These are phyloP conservation scores for Hemisphaericaspora subhashii DNA, from an alignment of 1,139 yeast species.

Conservation along the genomic window DNA sequence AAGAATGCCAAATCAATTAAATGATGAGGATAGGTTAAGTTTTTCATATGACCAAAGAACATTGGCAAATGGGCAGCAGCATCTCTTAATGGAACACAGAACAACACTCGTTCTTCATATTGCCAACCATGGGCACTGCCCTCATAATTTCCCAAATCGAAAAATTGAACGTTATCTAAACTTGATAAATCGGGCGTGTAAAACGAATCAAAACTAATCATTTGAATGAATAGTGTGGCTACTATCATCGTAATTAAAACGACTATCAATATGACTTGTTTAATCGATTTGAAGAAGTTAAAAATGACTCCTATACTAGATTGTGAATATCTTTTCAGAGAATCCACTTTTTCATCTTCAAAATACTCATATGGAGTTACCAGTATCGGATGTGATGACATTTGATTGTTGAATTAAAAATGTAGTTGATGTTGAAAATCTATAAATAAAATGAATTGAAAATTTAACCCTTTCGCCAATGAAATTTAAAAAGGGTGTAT, in stretches of 20 bases:
- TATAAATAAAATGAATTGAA: too few species aligned
- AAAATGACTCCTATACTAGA: neutral
- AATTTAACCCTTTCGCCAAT: too few species aligned
- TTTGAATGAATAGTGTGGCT: conserved; percentile 4
- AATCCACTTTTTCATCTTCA: conserved; percentile 11
- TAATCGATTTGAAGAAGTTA: neutral
- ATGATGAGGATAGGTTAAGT: conserved; percentile 58
- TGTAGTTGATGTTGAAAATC: neutral
- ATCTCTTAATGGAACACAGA: conserved; percentile 61
- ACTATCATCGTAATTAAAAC: conserved; percentile 10
- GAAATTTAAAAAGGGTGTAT: too few species aligned
- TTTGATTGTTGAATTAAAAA: neutral
- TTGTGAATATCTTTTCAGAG: conserved; percentile 2
- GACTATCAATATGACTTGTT: neutral
- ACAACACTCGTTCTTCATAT: conserved; percentile 51
- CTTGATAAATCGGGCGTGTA: conserved; percentile 27
- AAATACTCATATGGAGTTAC: conserved; percentile 16
- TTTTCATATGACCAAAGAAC: conserved; percentile 58
- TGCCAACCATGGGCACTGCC: conserved; percentile 57
- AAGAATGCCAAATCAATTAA: conserved; percentile 58
- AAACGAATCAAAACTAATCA: conserved; percentile 4
- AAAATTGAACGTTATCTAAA: conserved; percentile 34
- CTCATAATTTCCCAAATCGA: conserved; percentile 44
- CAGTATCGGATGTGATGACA: conserved; percentile 13
- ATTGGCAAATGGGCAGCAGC: conserved; percentile 64